phyloP scores from a whole-genome alignment of 148 eudicot species.

The Fagopyrum esculentum region DNA sequence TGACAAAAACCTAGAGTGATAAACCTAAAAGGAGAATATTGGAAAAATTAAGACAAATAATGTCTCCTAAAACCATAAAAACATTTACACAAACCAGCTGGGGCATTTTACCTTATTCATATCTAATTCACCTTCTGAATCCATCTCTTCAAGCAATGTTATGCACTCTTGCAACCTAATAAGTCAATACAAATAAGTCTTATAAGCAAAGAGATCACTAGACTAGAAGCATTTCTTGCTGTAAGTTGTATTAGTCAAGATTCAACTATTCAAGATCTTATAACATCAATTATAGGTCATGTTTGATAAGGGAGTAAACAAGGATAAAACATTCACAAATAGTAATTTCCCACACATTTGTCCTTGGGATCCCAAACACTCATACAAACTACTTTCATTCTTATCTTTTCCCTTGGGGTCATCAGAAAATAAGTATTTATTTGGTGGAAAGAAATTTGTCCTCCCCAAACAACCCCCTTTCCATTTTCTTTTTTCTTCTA shows the following conservation, averaged over 20 bases:
- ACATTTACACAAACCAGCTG: constrained; percentile 9
- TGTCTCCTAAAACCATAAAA: neutral
- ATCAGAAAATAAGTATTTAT: neutral
- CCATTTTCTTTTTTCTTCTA: no score
- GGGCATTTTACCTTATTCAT: constrained; percentile 61
- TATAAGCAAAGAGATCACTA: neutral
- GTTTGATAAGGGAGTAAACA: neutral
- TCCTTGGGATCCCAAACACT: neutral
- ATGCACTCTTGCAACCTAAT: constrained; percentile 71
- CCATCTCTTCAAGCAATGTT: constrained; percentile 80
- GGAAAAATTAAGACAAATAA: constrained; percentile 15
- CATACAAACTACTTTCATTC: neutral
- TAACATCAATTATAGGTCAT: neutral
- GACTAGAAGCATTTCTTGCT: no score
- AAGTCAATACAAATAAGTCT: constrained; percentile 15
- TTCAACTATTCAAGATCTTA: no score
- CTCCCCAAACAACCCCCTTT: no score
- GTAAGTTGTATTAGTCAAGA: no score
- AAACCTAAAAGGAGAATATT: constrained; percentile 48
- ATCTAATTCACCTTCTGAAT: constrained; percentile 58
- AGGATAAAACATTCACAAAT: neutral
- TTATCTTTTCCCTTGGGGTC: neutral
- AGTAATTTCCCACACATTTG: neutral
- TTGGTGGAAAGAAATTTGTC: no score
- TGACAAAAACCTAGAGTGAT: constrained; percentile 65